Base-by-base conservation (phyloP, 495 filamentous ascomycete species). In the Tetracladium marchalianum region DNA sequence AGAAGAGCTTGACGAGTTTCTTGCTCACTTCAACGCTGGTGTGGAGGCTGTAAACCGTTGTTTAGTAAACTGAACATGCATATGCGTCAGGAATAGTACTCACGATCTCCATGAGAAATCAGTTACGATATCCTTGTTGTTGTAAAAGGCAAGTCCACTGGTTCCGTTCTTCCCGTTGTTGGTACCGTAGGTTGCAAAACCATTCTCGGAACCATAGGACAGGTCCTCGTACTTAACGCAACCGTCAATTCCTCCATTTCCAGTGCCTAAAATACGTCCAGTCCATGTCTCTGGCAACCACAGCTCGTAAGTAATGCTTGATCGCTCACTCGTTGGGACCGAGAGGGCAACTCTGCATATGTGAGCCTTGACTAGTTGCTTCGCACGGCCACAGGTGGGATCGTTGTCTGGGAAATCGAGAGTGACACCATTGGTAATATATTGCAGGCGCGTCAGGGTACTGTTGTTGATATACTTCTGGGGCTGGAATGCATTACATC, bases 161-260 rank as follows among this genome's bases (percentile, higher is more conserved):
- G 68, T 72, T 15, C 77, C 76, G 52, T 75, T 71, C 48, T 80
- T 75, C 5, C 76, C 74, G 35, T 76, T 76, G 50, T 78, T 80
- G 9, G 72, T 63, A 5, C 75, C 75, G 9, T 77, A 70, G 8
- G 67, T 65, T 0, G 77, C 70, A 43, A 82, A 81, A 1, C 76
- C 76, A 31, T 71, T 53, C 15, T 53, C 44, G 3, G 71, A 49
- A 36, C 49, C 57, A 17, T 62, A 62, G 6, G 48, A 49, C 10
- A 62, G 31, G 42, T 60, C 53, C 31, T 53, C 56, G 44, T 61
- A 65, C 33, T 60, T 61, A 16, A 57, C 65, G 66, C 76, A 78
- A 9, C 76, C 75, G 44, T 66, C 67, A 22, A 75, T 63, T 18
- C 76, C 77, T 5, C 75, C 74, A 50, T 78, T 78, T 2, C 77